Evolutionary conservation across 345 rosid species (phyloP), one percentile per base, ranked within the genome.

Genomic region (Conringia planisiliqua): DNA sequence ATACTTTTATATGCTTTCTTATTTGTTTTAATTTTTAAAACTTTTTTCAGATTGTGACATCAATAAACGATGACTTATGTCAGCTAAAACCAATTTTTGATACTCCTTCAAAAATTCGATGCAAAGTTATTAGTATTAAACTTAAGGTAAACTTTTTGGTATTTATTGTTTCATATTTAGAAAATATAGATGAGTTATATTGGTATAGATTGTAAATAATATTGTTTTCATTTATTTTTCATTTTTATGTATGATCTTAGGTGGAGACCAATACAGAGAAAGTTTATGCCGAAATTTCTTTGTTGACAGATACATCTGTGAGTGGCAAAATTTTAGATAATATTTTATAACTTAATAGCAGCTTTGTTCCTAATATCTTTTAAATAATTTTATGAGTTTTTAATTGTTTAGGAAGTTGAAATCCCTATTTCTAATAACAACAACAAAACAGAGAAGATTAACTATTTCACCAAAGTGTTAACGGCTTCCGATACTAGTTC

Each of bases 201-300:
- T 22, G 24, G 24, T 22, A 1, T 22, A 22, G 24, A 22, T 22
- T 46, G 12, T 48, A 18, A 2, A 48, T 48, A 48, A 35, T 35
- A 1, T 35, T 35, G 11, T 8, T 35, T 2, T 35, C 1, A 11
- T 33, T 8, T 35, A 0, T 32, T 6, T 24, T 52, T n/a, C n/a
- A n/a, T n/a, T n/a, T 47, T 4, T 5, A 3, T 71, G 2, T 51
- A 20, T 40, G 1, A 38, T 80, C 68, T 39, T 66, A 91, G 97
- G 87, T 78, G 2, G 89, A 86, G 43, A 60, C 68, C 6, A 50
- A 72, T n/a, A 84, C 88, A 4, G 90, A 91, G 58, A 87, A 87
- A 59, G 85, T 84, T 6, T 86, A 74, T 78, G 91, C 92, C 0
- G 71, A 82, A 50, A 68, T 89, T 29, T 35, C 61, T 35, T 72